Conservation (phyloP, 1,139 yeast genomes). For the Nakaseomyces nivariensis region DNA sequence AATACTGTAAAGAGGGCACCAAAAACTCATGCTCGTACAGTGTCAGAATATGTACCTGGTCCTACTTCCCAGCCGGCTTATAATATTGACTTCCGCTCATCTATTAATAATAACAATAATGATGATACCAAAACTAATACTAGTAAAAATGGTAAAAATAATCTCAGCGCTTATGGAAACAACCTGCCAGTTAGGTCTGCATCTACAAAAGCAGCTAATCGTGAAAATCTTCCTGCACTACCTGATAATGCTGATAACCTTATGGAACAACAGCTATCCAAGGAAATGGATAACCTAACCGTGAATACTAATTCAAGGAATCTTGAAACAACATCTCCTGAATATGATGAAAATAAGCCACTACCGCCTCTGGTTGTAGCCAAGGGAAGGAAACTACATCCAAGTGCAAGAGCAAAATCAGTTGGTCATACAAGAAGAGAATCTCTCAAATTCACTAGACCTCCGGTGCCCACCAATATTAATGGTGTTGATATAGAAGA, state of each 20-base stretch:
- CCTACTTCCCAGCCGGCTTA: slow-evolving; percentile 7
- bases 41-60: slow-evolving; percentile 32
- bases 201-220: slow-evolving; percentile 12
- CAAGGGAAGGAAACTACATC: slow-evolving; percentile 45
- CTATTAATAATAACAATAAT: slow-evolving; percentile 2
- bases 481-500: slow-evolving; percentile 4
- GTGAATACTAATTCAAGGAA: slow-evolving; percentile 6
- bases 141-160: slow-evolving; percentile 5
- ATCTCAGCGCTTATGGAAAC: slow-evolving; percentile 8
- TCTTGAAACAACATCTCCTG: background rate
- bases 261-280: slow-evolving; percentile 26
- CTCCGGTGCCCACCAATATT: slow-evolving; percentile 29
- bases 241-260: slow-evolving; percentile 28
- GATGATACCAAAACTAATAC: background rate
- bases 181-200: slow-evolving; percentile 17
- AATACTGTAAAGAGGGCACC: slow-evolving; percentile 9
- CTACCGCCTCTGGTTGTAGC: slow-evolving; percentile 18
- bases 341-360: slow-evolving; percentile 17
- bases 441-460: slow-evolving; percentile 35
- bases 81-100: background rate
- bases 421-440: slow-evolving; percentile 72
- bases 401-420: slow-evolving; percentile 83
- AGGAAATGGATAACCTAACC: slow-evolving; percentile 17
- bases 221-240: slow-evolving; percentile 26
- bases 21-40: slow-evolving; percentile 33